Percentiles rank a stretch among this genome's conserved stretches.
Conservation (phyloP, 441 rosid genomes). For the Populus hybrid region DNA sequence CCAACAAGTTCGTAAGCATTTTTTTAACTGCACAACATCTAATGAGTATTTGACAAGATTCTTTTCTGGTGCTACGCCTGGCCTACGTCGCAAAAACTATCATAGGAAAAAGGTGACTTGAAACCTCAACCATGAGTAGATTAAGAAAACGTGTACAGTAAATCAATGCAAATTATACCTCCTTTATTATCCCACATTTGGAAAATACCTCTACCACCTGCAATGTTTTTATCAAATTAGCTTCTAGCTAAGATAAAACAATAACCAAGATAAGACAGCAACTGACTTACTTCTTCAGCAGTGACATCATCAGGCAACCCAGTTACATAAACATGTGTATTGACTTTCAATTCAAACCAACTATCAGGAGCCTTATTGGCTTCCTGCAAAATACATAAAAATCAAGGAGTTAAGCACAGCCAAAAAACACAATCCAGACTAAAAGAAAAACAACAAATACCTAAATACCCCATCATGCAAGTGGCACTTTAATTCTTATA, state of each 20-base stretch:
- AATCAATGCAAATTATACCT: conserved; percentile 41
- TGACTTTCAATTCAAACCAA: conserved; percentile 97
- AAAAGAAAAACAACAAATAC: not conserved
- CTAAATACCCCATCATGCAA: not conserved
- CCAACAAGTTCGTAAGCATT: not conserved
- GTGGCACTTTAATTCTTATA: not conserved
- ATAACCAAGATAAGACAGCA: conserved; percentile 11
- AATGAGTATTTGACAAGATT: not conserved
- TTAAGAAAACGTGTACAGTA: not conserved
- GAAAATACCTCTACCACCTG: conserved; percentile 91
- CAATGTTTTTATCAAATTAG: conserved; percentile 26
- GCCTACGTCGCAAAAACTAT: not conserved
- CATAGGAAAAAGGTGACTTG: conserved; percentile 1
- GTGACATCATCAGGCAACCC: conserved; percentile 93
- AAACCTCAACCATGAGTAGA: conserved; percentile 5
- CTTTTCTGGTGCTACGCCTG: not conserved
- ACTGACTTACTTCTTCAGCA: conserved; percentile 68
- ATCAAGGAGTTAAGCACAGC: not conserved
- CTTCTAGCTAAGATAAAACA: conserved; percentile 22
- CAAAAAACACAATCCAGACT: not conserved
- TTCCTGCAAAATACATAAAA: conserved; percentile 50
- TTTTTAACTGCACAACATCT: not conserved
- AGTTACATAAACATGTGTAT: conserved; percentile 85
- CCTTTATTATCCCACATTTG: conserved; percentile 95
- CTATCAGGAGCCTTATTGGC: conserved; percentile 87